Evolutionary conservation across 2,329 filamentous ascomycete genomes (phyloP).

Genomic region (Xylaria multiplex): DNA sequence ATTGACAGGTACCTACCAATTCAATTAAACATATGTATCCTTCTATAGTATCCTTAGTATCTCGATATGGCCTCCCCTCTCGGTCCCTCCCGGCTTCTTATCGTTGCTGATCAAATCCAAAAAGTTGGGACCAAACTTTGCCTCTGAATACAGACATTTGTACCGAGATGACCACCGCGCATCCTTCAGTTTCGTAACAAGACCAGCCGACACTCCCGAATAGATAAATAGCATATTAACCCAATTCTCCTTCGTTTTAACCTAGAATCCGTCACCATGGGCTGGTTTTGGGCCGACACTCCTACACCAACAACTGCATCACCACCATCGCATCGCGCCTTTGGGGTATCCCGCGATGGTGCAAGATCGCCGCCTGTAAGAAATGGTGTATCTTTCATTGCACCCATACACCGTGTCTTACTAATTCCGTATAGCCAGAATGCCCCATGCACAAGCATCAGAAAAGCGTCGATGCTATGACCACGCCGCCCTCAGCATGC

Average conservation of each 20-base stretch:
- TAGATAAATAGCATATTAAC: not conserved
- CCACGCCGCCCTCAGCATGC: constrained; percentile 46
- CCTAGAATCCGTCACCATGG: constrained; percentile 55
- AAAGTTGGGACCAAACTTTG: constrained; percentile 30
- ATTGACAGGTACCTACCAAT: no score
- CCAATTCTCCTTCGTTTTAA: not conserved
- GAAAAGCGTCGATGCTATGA: constrained; percentile 61
- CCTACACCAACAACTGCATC: constrained; percentile 46
- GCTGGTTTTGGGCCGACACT: constrained; percentile 71
- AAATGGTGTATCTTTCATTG: not conserved
- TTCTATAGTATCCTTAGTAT: not conserved
- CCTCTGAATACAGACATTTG: constrained; percentile 1
- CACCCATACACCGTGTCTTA: constrained; percentile 36
- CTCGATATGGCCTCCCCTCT: not conserved
- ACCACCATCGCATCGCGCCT: constrained; percentile 43
- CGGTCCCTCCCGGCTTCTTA: constrained; percentile 17
- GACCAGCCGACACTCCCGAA: no score
- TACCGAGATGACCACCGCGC: not conserved
- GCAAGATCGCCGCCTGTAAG: constrained; percentile 55
- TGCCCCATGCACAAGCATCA: constrained; percentile 67
- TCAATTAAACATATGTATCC: not conserved
- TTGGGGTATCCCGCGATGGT: constrained; percentile 39
- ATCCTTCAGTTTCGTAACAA: not conserved
- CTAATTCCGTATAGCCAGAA: constrained; percentile 53
- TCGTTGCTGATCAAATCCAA: constrained; percentile 18